A percentile compares a stretch with the other conserved stretches of the same genome.
phyloP scores from a whole-genome alignment of 208 protist species.

The Sergeia podlipaevii region DNA sequence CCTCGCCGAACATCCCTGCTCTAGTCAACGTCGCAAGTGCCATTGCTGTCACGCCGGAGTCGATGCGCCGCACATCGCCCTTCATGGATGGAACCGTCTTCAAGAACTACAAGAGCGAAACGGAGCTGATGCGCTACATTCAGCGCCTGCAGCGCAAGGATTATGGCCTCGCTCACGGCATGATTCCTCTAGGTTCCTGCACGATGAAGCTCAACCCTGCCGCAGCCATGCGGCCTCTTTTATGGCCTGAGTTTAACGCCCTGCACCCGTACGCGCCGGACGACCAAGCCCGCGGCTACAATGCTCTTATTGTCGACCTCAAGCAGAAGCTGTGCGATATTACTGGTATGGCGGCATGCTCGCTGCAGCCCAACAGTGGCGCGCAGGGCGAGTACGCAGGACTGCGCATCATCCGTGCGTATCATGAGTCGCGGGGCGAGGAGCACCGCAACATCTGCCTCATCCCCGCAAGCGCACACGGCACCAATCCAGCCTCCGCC shows the following conservation, averaged over 20 bases:
- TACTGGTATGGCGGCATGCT: slow-evolving; percentile 94
- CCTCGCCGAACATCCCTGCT: slow-evolving; percentile 34
- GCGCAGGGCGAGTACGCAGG: slow-evolving; percentile 97
- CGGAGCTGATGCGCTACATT: slow-evolving; percentile 96
- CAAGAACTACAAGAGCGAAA: slow-evolving; percentile 95
- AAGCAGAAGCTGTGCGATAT: slow-evolving; percentile 89
- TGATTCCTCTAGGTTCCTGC: slow-evolving; percentile 98
- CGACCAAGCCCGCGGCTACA: slow-evolving; percentile 88
- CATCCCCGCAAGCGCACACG: slow-evolving; percentile 96
- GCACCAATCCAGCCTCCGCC: slow-evolving; percentile 98
- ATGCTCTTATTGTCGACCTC: slow-evolving; percentile 71
- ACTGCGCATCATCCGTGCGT: slow-evolving; percentile 85
- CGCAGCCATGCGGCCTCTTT: slow-evolving; percentile 94
- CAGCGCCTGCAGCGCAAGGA: slow-evolving; percentile 94
- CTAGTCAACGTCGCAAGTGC: slow-evolving; percentile 41
- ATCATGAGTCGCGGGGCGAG: slow-evolving; percentile 74
- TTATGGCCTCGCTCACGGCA: slow-evolving; percentile 91
- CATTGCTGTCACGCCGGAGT: slow-evolving; percentile 33
- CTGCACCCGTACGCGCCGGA: slow-evolving; percentile 96
- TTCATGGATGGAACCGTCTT: slow-evolving; percentile 95
- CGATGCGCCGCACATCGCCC: slow-evolving; percentile 53
- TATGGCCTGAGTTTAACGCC: slow-evolving; percentile 91
- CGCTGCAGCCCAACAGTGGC: slow-evolving; percentile 97
- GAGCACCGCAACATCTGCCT: slow-evolving; percentile 95
- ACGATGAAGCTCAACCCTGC: slow-evolving; percentile 99